Base-by-base conservation (phyloP, 2,329 filamentous ascomycete genomes). In the Macrophomina pseudophaseolina region DNA sequence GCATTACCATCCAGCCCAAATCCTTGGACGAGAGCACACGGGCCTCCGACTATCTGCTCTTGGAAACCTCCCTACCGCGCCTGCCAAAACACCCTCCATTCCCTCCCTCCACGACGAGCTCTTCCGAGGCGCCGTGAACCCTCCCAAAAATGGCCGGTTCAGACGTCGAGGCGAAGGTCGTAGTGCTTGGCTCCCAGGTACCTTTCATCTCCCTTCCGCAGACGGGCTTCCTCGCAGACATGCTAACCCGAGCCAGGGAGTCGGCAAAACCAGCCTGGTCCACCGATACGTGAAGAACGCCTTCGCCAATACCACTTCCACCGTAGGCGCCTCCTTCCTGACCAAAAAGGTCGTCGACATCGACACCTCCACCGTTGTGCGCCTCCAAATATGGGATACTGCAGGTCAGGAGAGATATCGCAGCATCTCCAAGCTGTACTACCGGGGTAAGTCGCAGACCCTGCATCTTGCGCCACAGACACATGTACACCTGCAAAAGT, bases 301-400 rank as follows among this genome's bases (percentile, higher is more conserved):
- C 67, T 92, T 91, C 78, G 65, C 65, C 16, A 78, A 78, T 30
- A 82, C 81, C 14, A 80, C 80, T 66, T 82, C 81, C 8, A 84
- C 82, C 14, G 79, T 84, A 68, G 82, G 82, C 69, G 82, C 82
- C 74, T 82, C 83, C 32, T 84, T 86, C 69, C 79, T 93, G 52
- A 89, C 91, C 33, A 87, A 91, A 68, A 81, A 92, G 49, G 85
- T 91, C 16, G 76, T 82, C 62, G 94, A 97, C 79, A 88, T 87
- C 69, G 92, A 97, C 76, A 92, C 90, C 28, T 92, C 94, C 73
- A 95, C 93, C 1, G 85, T 91, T 30, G 93, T 97, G 42, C 88
- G 94, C n/a, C 84, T 97, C 44, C 94, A 97, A 76, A 96, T 97
- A 71, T 97, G 94, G 94, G 94, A 97, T 76, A 97, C 94, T 40